Percentiles rank a stretch among this genome's conserved stretches.
Evolutionary conservation across 2,329 filamentous ascomycete genomes (phyloP).

Genomic region (Hymenoscyphus occultus): DNA sequence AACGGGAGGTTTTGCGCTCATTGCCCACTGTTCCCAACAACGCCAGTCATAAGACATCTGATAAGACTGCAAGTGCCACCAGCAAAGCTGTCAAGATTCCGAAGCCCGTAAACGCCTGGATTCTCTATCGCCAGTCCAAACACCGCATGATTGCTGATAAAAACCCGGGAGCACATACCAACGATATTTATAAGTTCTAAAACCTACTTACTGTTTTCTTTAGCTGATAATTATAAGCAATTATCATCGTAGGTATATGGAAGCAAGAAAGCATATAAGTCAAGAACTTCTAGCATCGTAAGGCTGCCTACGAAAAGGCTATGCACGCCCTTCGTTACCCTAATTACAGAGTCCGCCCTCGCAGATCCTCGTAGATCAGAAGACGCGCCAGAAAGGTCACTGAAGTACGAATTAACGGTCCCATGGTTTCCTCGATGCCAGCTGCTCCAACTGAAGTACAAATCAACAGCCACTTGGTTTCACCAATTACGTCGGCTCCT

Average conservation of each 20-base stretch:
- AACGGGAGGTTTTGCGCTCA: not conserved
- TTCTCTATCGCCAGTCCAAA: conserved; percentile 13
- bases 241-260: conserved; percentile 10
- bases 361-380: conserved; percentile 9
- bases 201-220: no score
- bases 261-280: conserved; percentile 6
- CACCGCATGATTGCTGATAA: conserved; percentile 1
- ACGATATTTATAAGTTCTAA: conserved; percentile 9
- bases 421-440: no score
- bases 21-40: not conserved
- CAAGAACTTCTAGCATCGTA: conserved; percentile 3
- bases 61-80: not conserved
- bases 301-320: conserved; percentile 7
- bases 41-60: not conserved
- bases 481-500: no score
- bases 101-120: conserved; percentile 11
- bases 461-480: no score
- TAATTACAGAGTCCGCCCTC: conserved; percentile 1
- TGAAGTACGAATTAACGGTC: not conserved
- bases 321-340: conserved; percentile 5
- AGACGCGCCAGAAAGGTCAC: conserved; percentile 5
- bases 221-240: conserved; percentile 3
- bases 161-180: conserved; percentile 9
- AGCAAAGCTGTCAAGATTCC: conserved; percentile 3
- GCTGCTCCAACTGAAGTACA: no score